Base-by-base conservation (phyloP, 768 basidiomycete genomes). In the Boletus rubropictus region DNA sequence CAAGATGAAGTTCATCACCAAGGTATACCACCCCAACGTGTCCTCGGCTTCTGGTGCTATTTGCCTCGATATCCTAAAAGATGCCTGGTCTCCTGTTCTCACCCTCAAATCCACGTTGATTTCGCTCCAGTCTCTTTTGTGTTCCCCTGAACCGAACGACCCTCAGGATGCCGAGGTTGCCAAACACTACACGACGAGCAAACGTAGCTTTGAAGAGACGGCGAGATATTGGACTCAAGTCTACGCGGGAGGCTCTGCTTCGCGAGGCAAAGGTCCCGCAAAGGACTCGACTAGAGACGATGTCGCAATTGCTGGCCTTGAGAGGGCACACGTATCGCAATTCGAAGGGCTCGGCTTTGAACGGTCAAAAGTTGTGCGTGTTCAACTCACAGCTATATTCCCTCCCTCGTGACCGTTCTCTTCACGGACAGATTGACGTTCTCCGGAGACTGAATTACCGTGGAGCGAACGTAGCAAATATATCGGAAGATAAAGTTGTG, bases 111-210 rank as follows among this genome's bases (percentile, higher is more conserved):
- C 90, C 35, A 97, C 95, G 1, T 72, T 98, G 59, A 94, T 98
- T 63, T 94, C 91, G 2, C 77, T 98, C 12, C 95, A 97, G 65
- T 90, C 88, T 32, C 75, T 97, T 20, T 75, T 98, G 15, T 95
- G 92, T 67, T 87, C 85, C 8, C 95, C 95, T 0, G 92, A 96
- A 63, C 94, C 95, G 7, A 89, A 87, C 53, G 95, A 97, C 62
- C 95, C 94, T 0, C 94, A 97, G 69, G 95, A 98, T 61, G 95
- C 94, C 0, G 93, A 98, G 69, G 94, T 98, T 10, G 94, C 94
- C 11, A 97, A 96, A 65, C 95, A 96, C 62, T 98, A 89, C 59
- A 86, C 89, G 66, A 90, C 92, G 11, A 89, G 86, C 64, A 85
- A 85, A 63, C 69, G 72, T 21, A 84, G 86, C 58, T 98, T 98